Conservation (phyloP, 2,329 filamentous ascomycete genomes). For the Clarireedia monteithiana region DNA sequence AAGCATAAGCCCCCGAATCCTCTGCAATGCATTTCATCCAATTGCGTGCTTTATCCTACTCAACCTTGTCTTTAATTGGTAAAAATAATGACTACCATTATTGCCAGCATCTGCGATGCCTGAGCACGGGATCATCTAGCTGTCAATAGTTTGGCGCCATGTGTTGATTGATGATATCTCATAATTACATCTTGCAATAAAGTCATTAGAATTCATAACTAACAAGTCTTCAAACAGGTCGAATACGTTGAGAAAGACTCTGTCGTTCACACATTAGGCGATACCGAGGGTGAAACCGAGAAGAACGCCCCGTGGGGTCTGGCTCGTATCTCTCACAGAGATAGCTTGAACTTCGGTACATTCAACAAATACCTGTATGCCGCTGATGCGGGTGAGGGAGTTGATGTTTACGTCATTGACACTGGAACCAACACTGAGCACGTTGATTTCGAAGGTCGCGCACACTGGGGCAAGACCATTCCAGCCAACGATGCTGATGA, state of each 20-base stretch:
- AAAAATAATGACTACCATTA: background rate
- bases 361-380: slow-evolving; percentile 99
- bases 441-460: slow-evolving; percentile 95
- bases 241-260: slow-evolving; percentile 95
- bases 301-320: slow-evolving; percentile 98
- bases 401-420: slow-evolving; percentile 98
- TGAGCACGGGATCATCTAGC: too few species aligned
- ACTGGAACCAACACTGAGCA: slow-evolving; percentile 91
- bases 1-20: slow-evolving; percentile 41
- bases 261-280: slow-evolving; percentile 72
- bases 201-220: slow-evolving; percentile 10
- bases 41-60: slow-evolving; percentile 1
- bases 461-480: slow-evolving; percentile 95
- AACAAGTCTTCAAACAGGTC: slow-evolving; percentile 51
- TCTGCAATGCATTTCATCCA: background rate
- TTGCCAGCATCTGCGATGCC: background rate
- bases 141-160: slow-evolving; percentile 14
- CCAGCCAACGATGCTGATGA: slow-evolving; percentile 74
- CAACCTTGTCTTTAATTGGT: slow-evolving; percentile 1
- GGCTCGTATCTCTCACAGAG: slow-evolving; percentile 92
- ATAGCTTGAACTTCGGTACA: slow-evolving; percentile 76
- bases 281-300: slow-evolving; percentile 57
- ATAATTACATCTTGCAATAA: background rate
- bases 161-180: slow-evolving; percentile 15
- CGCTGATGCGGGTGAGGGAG: slow-evolving; percentile 84